Conservation (phyloP, 176 grass and related monocot genomes). For the Rhynchospora pubera region DNA sequence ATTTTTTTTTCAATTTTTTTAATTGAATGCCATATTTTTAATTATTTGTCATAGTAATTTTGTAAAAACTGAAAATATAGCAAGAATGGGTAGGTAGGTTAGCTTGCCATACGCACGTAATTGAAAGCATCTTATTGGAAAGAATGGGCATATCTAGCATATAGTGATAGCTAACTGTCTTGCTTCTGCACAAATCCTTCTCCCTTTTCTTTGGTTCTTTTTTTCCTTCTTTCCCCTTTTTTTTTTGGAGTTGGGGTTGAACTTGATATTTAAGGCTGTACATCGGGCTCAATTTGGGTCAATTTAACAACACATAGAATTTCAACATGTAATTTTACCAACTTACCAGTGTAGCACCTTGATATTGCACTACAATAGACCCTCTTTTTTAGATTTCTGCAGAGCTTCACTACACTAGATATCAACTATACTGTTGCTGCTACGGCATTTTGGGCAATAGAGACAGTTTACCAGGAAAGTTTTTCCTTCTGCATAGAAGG, state of each 20-base stretch:
- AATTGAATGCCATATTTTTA: too few species aligned
- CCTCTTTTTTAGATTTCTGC: slow-evolving; percentile 51
- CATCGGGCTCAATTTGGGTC: neutral
- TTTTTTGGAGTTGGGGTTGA: neutral
- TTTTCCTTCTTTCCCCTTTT: neutral
- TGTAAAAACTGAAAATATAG: neutral
- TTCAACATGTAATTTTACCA: neutral
- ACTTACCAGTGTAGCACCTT: neutral
- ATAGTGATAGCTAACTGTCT: neutral
- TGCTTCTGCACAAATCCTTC: neutral
- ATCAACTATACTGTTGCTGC: slow-evolving; percentile 48
- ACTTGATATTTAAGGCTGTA: too few species aligned
- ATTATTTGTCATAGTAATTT: too few species aligned
- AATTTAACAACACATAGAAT: neutral
- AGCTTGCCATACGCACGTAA: neutral
- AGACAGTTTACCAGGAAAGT: slow-evolving; percentile 87
- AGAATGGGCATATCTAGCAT: neutral
- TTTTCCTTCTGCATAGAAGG: slow-evolving; percentile 62
- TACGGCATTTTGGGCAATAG: slow-evolving; percentile 73
- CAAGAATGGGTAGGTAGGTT: neutral
- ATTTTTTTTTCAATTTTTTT: neutral
- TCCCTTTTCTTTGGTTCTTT: neutral
- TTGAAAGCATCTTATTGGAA: neutral
- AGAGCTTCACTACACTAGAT: slow-evolving; percentile 42
- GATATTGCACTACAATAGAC: slow-evolving; percentile 6